These are phyloP conservation scores for Aspergillus quadrilineatus DNA, from an alignment of 2,329 filamentous ascomycete species.

Conservation along the genomic window DNA sequence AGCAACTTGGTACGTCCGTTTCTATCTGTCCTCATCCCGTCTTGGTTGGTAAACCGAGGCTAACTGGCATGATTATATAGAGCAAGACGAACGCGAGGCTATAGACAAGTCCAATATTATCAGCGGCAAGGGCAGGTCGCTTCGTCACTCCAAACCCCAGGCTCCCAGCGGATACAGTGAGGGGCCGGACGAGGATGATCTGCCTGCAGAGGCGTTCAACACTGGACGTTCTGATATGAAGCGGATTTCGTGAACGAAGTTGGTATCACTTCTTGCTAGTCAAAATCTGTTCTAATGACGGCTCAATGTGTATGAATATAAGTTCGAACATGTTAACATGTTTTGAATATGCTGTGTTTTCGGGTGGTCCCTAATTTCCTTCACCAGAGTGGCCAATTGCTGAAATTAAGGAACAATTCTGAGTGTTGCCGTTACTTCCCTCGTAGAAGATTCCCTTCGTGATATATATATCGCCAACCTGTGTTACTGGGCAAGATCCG, in stretches of 20 bases:
- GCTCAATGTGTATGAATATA: no score
- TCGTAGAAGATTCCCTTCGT: no score
- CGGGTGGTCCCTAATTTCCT: no score
- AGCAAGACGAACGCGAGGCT: slow-evolving; percentile 24
- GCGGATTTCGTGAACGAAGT: background rate
- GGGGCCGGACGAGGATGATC: slow-evolving; percentile 25
- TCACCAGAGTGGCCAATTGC: no score
- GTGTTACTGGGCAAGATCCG: no score
- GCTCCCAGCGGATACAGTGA: slow-evolving; percentile 24
- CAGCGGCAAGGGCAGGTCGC: slow-evolving; percentile 17
- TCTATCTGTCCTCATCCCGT: background rate
- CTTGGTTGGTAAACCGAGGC: background rate
- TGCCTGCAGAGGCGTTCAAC: slow-evolving; percentile 18
- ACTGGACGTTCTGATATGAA: slow-evolving; percentile 2
- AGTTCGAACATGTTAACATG: no score
- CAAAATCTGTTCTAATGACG: no score
- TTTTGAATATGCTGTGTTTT: no score
- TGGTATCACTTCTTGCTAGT: no score
- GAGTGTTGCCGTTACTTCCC: no score
- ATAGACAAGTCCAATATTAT: slow-evolving; percentile 26
- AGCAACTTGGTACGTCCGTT: slow-evolving; percentile 30
- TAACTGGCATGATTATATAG: slow-evolving; percentile 8
- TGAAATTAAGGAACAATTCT: no score
- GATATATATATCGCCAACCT: no score
- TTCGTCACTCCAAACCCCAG: slow-evolving; percentile 26